Base-by-base conservation (phyloP, 139 green algal species). In the Bryopsis sp. region DNA sequence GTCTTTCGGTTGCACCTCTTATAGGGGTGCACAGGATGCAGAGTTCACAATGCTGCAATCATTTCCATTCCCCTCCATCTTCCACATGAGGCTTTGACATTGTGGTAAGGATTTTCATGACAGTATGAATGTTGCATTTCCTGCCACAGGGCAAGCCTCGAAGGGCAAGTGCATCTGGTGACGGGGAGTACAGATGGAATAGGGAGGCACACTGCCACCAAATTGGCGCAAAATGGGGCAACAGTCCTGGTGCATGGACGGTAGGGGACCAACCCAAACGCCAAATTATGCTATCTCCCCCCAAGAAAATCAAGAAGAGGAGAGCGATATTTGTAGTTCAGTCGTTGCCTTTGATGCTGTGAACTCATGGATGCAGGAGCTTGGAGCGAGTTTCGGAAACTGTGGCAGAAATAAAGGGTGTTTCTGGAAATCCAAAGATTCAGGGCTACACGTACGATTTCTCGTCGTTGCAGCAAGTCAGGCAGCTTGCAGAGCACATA, bases 171-270 rank as follows among this genome's bases (percentile, higher is more conserved):
- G 0, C 80, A 68, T 43, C 48, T 89, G 29, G 67, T 88, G 0
- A 88, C 82, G 1, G 81, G 80, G 58, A 73, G 64, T 33, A 91
- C 85, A 0, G 84, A 91, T 46, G 85, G 85, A 26, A 91, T 91
- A 34, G 85, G 85, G 2, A 47, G 48, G 32, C 82, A 91, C 68
- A 91, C 85, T 1, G 78, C 80, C 0, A 34, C 58, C n/a, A 74
- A 39, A 15, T 67, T 91, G 3, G 81, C 79, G 6, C 2, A 7
- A 7, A 47, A 63, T 24, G 85, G 80, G 11, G 76, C 70, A 0
- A 74, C 60, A 2, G 83, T 91, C 3, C 58, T 91, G 5, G 43
- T 91, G 5, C 85, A 91, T 64, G 85, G 85, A 54, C 73, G 82
- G 73, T 82, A 48, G 8, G 50, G 58, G 8, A 46, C 26, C 43